These are phyloP conservation scores for Xylaria flabelliformis DNA, from an alignment of 495 filamentous ascomycete species.

Conservation along the genomic window DNA sequence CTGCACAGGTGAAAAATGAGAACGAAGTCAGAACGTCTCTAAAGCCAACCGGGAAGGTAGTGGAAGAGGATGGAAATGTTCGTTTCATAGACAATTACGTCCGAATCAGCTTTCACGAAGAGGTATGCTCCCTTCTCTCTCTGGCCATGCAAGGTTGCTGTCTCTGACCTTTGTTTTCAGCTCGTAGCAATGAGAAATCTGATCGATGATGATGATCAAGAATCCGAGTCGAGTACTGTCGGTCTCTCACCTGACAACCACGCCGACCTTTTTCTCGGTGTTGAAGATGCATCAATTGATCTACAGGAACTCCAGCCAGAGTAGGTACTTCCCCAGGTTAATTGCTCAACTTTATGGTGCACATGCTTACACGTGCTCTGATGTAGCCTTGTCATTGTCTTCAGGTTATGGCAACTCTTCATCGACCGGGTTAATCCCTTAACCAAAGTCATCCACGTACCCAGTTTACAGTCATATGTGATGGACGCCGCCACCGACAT, in stretches of 20 bases:
- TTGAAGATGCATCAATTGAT: slow-evolving; percentile 22
- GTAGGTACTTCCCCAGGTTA: slow-evolving; percentile 5
- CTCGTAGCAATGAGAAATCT: slow-evolving; percentile 24
- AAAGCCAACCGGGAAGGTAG: slow-evolving; percentile 42
- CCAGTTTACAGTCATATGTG: slow-evolving; percentile 51
- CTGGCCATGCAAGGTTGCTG: not conserved
- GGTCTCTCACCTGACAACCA: slow-evolving; percentile 23
- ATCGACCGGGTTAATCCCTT: slow-evolving; percentile 62
- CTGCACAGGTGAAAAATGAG: not conserved
- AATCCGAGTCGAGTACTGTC: slow-evolving; percentile 4
- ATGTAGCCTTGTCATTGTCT: slow-evolving; percentile 36
- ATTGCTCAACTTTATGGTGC: not conserved
- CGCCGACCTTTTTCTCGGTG: slow-evolving; percentile 22
- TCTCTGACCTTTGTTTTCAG: slow-evolving; percentile 20
- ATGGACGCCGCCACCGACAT: slow-evolving; percentile 47
- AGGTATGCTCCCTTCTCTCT: slow-evolving; percentile 35
- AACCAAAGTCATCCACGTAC: slow-evolving; percentile 61
- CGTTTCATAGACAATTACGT: slow-evolving; percentile 49
- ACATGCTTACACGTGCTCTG: slow-evolving; percentile 31
- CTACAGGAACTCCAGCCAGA: slow-evolving; percentile 25
- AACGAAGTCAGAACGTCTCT: not conserved
- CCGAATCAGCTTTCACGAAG: slow-evolving; percentile 44
- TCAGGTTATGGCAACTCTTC: slow-evolving; percentile 34
- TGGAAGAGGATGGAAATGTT: slow-evolving; percentile 46
- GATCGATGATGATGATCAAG: slow-evolving; percentile 24